Evolutionary conservation across 139 green algal genomes (phyloP), one percentile per base, ranked within the genome.

Genomic region (Picochlorum sp.): DNA sequence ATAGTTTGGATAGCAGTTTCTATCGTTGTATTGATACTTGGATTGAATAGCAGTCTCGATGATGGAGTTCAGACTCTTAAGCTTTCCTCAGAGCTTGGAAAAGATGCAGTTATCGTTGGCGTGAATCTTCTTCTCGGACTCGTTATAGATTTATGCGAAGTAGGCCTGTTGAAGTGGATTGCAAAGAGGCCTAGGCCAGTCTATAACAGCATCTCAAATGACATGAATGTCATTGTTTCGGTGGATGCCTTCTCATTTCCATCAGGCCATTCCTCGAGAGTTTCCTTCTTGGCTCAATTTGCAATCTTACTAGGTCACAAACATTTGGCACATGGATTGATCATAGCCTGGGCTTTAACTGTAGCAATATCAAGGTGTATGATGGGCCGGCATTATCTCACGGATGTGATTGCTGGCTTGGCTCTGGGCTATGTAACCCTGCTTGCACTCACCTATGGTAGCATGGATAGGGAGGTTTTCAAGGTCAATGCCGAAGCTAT

Each of bases 171-270:
- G 10, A 88, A 88, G 54, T 69, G 47, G 5, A 2, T 73, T 0
- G 51, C 82, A 6, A 52, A 69, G 20, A 67, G 82, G 13, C 23
- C 49, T 14, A 59, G 82, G n/a, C 82, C 82, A 3, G 57, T 70
- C 0, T 84, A 88, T 69, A 88, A 85, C 52, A n/a, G 18, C 14
- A 57, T 77, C 3, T 47, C 37, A 10, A 66, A 65, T 0, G 81
- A 88, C 60, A 85, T 81, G 37, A 37, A 72, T 9, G 58, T 84
- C 7, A 74, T 88, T 8, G 80, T 87, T 15, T 45, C 73, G 4
- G 82, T 88, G 15, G 82, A 88, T 62, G 47, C 65, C 21, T 83
- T 70, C 34, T 83, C 72, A 31, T 87, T 88, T 45, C 82, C 82
- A 11, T 77, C 62, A 41, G 82, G 82, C 20, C 82, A 88, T 63